phyloP scores from a whole-genome alignment of 257 asterid species.

The Lycium ferocissimum region DNA sequence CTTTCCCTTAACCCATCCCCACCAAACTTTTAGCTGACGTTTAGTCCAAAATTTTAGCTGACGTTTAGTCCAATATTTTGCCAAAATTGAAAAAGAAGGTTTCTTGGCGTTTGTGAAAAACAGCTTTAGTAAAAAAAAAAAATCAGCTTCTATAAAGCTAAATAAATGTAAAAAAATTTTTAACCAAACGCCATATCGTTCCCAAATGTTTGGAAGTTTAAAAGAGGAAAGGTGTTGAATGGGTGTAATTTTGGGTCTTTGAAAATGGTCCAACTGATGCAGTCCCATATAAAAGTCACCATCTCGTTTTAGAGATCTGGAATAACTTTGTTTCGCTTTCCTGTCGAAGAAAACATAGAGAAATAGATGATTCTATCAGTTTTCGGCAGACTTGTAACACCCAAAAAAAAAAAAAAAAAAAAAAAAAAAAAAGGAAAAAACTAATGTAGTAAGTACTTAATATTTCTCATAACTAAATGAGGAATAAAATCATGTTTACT shows the following conservation, averaged over 20 bases:
- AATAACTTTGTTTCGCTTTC: constrained; percentile 66
- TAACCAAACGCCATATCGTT: not conserved
- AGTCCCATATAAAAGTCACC: constrained; percentile 66
- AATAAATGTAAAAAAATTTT: not conserved
- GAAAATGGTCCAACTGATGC: constrained; percentile 58
- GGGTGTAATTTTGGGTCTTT: constrained; percentile 30
- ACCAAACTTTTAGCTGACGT: constrained; percentile 1
- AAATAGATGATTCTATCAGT: constrained; percentile 58
- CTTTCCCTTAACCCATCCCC: not conserved
- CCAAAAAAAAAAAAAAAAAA: constrained; percentile 20
- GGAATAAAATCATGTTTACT: not conserved
- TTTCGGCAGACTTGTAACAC: constrained; percentile 50
- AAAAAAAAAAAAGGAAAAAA: not conserved
- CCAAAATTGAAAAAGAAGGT: not conserved
- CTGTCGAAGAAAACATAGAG: constrained; percentile 78
- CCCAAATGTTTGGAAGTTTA: constrained; percentile 19
- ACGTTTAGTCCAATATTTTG: not conserved
- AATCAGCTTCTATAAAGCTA: not conserved
- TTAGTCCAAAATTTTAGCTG: not conserved
- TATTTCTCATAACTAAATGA: not conserved
- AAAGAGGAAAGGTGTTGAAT: not conserved
- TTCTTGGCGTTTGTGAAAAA: not conserved
- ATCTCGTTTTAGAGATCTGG: constrained; percentile 69
- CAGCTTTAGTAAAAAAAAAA: not conserved
- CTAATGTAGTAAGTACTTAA: not conserved